Conservation (phyloP, 805 yeast species). For the Yamadazyma sp. region DNA sequence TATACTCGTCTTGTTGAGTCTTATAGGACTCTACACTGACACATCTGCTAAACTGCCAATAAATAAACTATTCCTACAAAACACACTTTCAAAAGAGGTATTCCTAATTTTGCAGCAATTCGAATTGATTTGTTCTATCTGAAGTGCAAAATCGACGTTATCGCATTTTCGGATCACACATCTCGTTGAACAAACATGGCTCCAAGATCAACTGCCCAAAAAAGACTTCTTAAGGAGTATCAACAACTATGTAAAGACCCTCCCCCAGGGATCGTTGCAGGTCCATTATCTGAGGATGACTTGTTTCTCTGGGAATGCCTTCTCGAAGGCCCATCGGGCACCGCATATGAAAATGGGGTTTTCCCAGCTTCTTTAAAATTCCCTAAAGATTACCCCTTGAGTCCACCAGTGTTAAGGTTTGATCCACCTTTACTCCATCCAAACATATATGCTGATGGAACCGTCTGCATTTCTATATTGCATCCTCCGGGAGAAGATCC, state of each 20-base stretch:
- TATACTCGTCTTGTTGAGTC: too few relatives aligned
- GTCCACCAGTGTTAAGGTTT: slow-evolving; percentile 75
- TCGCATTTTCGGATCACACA: not conserved
- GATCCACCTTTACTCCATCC: slow-evolving; percentile 89
- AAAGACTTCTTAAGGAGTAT: slow-evolving; percentile 82
- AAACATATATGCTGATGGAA: slow-evolving; percentile 90
- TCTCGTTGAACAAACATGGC: slow-evolving; percentile 19
- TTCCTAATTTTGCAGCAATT: too few relatives aligned
- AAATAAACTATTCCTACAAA: too few relatives aligned
- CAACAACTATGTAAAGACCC: slow-evolving; percentile 83
- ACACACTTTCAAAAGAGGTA: too few relatives aligned
- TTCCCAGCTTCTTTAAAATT: slow-evolving; percentile 73
- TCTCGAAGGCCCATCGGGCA: slow-evolving; percentile 78
- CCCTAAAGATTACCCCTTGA: slow-evolving; percentile 78
- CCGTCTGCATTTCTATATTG: slow-evolving; percentile 91
- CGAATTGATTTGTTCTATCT: too few relatives aligned
- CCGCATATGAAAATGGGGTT: slow-evolving; percentile 86
- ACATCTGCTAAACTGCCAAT: too few relatives aligned
- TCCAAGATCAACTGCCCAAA: slow-evolving; percentile 66
- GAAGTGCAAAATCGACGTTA: too few relatives aligned
- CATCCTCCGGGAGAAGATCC: slow-evolving; percentile 99
- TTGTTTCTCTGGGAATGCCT: slow-evolving; percentile 82
- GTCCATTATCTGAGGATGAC: slow-evolving; percentile 76
- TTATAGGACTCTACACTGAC: too few relatives aligned
- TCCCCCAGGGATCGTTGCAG: slow-evolving; percentile 95